Conservation (phyloP, 2,329 filamentous ascomycete species). For the Penicillium janthinellum region DNA sequence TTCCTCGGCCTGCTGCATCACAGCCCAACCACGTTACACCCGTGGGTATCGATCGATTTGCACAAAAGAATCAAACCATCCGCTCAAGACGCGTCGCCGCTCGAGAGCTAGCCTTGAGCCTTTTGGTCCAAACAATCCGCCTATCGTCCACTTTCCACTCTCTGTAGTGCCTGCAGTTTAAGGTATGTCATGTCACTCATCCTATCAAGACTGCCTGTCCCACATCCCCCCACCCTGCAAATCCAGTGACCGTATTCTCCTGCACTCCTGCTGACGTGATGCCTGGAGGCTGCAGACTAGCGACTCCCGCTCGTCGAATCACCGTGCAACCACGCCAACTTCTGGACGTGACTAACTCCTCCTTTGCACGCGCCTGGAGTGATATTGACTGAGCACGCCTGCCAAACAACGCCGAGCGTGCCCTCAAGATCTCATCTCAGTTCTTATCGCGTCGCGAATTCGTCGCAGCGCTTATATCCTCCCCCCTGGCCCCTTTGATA, state of each 20-base stretch:
- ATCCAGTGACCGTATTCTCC: conserved; percentile 46
- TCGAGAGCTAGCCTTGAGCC: not conserved
- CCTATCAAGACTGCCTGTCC: conserved; percentile 9
- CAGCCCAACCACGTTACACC: conserved; percentile 50
- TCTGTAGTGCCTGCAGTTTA: conserved; percentile 18
- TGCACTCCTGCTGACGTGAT: conserved; percentile 50
- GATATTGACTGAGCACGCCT: conserved; percentile 27
- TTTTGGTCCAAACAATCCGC: not conserved
- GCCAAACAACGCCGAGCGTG: conserved; percentile 26
- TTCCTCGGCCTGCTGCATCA: conserved; percentile 44
- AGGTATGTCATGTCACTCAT: conserved; percentile 36
- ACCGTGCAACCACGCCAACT: conserved; percentile 31
- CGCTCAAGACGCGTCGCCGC: conserved; percentile 26
- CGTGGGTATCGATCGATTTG: conserved; percentile 33
- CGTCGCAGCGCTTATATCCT: conserved; percentile 20
- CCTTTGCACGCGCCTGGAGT: conserved; percentile 29
- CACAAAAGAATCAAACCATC: conserved; percentile 39
- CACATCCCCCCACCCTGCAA: conserved; percentile 26
- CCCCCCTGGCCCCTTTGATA: conserved; percentile 18
- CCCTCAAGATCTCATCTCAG: conserved; percentile 25
- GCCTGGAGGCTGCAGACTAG: conserved; percentile 42
- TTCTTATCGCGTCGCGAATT: conserved; percentile 17
- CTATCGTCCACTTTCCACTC: not conserved
- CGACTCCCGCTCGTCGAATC: conserved; percentile 46
- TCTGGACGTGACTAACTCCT: conserved; percentile 28